phyloP scores from a whole-genome alignment of 495 filamentous ascomycete genomes.

The Penicilliopsis zonata region DNA sequence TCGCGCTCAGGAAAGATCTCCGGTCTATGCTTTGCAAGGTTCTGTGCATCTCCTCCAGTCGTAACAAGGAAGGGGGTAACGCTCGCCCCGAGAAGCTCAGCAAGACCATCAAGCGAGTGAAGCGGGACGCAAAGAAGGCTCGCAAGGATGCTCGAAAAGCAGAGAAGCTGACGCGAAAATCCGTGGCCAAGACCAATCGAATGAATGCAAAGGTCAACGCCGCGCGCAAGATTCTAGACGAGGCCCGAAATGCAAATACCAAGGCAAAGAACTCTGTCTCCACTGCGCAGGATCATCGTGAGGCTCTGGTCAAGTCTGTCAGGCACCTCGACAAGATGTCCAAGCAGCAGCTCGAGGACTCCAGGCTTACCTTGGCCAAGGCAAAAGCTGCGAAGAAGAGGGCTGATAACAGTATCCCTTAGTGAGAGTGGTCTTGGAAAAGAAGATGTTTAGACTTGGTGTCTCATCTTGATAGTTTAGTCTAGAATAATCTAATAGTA shows the following conservation, averaged over 20 bases:
- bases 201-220: not conserved
- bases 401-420: too few species aligned
- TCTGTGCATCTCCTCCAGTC: not conserved
- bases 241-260: not conserved
- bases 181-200: not conserved
- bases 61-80: not conserved
- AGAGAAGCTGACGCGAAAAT: not conserved
- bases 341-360: constrained; percentile 9
- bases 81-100: not conserved
- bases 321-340: too few species aligned
- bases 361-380: not conserved
- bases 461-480: too few species aligned
- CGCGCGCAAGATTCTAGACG: not conserved
- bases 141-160: constrained; percentile 1
- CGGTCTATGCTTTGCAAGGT: not conserved
- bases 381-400: not conserved
- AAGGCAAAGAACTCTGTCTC: constrained; percentile 18
- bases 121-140: constrained; percentile 1
- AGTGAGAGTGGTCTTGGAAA: too few species aligned
- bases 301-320: not conserved
- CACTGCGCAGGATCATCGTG: constrained; percentile 9
- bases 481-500: too few species aligned
- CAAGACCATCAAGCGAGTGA: constrained; percentile 1
- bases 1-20: not conserved
- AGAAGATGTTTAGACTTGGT: not conserved